These are phyloP conservation scores for Erythrophleum fordii DNA, from an alignment of 306 rosid genomes.

Conservation along the genomic window DNA sequence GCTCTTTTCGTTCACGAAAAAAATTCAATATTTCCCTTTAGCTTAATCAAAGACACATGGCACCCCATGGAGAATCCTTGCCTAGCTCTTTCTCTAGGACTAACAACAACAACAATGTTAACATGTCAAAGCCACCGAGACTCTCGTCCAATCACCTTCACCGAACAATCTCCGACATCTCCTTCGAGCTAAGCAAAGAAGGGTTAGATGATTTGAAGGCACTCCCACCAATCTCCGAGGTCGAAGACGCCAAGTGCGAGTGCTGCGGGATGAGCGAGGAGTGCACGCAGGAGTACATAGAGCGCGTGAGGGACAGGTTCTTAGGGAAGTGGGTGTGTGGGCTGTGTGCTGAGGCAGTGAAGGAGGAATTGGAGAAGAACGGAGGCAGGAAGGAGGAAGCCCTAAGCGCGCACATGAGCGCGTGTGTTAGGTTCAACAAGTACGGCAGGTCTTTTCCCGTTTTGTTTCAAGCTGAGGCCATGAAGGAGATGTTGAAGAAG, in stretches of 20 bases:
- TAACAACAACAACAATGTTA: conserved; percentile 29
- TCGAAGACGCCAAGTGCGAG: conserved; percentile 84
- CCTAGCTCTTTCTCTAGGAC: conserved; percentile 36
- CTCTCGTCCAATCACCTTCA: conserved; percentile 63
- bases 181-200: conserved; percentile 65
- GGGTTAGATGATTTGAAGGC: conserved; percentile 25
- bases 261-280: conserved; percentile 97
- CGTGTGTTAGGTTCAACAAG: conserved; percentile 85
- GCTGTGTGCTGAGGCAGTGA: conserved; percentile 85
- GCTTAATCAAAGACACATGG: conserved; percentile 44
- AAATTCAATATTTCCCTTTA: neutral
- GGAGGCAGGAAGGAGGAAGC: conserved; percentile 88
- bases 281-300: conserved; percentile 88
- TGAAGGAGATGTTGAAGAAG: conserved; percentile 92
- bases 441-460: conserved; percentile 87
- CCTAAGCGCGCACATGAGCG: conserved; percentile 68
- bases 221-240: conserved; percentile 76
- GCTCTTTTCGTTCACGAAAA: neutral
- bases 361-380: conserved; percentile 81
- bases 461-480: conserved; percentile 84
- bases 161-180: conserved; percentile 80
- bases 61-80: conserved; percentile 79
- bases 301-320: conserved; percentile 64
- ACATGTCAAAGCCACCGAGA: conserved; percentile 54
- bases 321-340: conserved; percentile 85